phyloP scores from a whole-genome alignment of 495 filamentous ascomycete genomes.

The Hyaloscypha variabilis region DNA sequence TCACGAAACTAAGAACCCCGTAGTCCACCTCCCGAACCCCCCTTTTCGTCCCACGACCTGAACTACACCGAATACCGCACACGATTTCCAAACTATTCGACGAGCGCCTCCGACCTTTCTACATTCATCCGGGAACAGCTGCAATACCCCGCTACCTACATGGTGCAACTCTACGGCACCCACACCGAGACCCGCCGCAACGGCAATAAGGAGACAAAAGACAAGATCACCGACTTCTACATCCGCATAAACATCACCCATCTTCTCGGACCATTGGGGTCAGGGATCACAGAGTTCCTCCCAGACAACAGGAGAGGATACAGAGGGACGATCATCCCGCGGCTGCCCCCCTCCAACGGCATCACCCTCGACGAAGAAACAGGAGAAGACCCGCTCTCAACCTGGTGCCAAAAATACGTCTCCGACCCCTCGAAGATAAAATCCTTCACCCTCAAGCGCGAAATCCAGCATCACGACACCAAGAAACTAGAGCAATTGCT shows the following conservation, averaged over 20 bases:
- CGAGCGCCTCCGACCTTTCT: slow-evolving; percentile 44
- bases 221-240: slow-evolving; percentile 52
- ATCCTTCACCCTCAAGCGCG: slow-evolving; percentile 52
- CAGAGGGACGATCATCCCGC: slow-evolving; percentile 22
- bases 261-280: slow-evolving; percentile 37
- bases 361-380: slow-evolving; percentile 16
- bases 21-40: slow-evolving; percentile 22
- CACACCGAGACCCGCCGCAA: slow-evolving; percentile 47
- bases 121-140: slow-evolving; percentile 44
- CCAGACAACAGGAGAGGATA: slow-evolving; percentile 26
- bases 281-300: slow-evolving; percentile 10
- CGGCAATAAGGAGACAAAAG: slow-evolving; percentile 46
- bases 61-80: slow-evolving; percentile 21
- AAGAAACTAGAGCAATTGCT: slow-evolving; percentile 46
- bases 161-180: slow-evolving; percentile 49
- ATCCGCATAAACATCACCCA: slow-evolving; percentile 52
- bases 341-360: slow-evolving; percentile 17
- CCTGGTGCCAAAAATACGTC: slow-evolving; percentile 61
- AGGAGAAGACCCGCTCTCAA: slow-evolving; percentile 38
- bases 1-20: slow-evolving; percentile 11
- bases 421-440: slow-evolving; percentile 51
- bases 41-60: slow-evolving; percentile 24
- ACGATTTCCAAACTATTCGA: slow-evolving; percentile 24
- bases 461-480: slow-evolving; percentile 53
- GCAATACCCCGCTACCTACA: slow-evolving; percentile 45